Conservation (phyloP, 306 rosid genomes). For the Urtica urens region DNA sequence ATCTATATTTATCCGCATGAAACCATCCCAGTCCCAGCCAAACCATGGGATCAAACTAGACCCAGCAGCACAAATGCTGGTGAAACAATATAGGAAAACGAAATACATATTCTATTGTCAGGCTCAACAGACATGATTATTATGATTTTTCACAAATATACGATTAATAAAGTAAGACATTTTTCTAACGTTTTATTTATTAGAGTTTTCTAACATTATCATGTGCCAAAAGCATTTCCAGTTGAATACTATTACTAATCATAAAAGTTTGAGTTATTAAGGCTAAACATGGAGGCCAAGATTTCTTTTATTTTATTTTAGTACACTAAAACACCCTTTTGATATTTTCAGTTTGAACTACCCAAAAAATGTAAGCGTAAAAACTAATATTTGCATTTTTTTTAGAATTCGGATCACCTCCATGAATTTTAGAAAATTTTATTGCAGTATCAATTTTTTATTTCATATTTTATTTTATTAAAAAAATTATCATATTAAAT, state of each 20-base stretch:
- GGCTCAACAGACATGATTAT: conserved; percentile 2
- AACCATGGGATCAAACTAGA: conserved; percentile 1
- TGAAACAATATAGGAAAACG: background rate
- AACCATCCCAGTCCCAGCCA: no score
- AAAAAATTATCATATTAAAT: no score
- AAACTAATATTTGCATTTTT: no score
- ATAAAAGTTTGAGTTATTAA: conserved; percentile 6
- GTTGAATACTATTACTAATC: background rate
- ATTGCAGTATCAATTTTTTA: no score
- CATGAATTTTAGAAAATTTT: no score
- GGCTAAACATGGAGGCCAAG: conserved; percentile 7
- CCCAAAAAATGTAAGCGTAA: no score
- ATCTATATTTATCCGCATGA: no score
- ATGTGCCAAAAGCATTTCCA: conserved; percentile 7
- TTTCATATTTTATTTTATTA: no score
- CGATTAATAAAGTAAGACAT: background rate
- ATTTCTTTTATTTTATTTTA: background rate
- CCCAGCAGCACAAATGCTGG: conserved; percentile 8
- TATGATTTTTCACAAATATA: background rate
- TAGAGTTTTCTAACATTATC: conserved; percentile 9
- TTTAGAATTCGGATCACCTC: no score
- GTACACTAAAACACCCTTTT: no score
- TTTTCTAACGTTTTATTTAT: conserved; percentile 1
- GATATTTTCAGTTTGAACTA: no score
- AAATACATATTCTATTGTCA: background rate